Evolutionary conservation across 202 grass and related monocot genomes (phyloP).

Genomic region (Brachypodium distachyon): DNA sequence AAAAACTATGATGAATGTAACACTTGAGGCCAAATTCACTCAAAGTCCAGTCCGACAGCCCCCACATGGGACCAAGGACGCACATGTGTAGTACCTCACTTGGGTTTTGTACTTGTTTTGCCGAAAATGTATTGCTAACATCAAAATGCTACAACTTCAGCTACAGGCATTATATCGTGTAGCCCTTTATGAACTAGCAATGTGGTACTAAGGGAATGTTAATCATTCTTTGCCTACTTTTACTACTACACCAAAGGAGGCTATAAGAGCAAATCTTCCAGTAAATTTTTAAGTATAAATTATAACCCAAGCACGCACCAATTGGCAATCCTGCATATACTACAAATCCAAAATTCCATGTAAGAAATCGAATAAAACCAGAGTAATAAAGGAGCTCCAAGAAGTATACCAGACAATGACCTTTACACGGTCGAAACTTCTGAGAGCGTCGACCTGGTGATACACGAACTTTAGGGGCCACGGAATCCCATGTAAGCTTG

Average conservation of each 20-base stretch:
- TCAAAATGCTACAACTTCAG: neutral
- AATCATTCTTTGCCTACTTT: neutral
- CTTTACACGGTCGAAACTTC: conserved; percentile 85
- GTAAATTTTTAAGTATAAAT: neutral
- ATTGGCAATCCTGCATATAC: neutral
- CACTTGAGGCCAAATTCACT: neutral
- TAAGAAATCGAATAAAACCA: neutral
- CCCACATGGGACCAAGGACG: neutral
- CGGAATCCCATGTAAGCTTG: conserved; percentile 70
- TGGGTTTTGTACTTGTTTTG: neutral
- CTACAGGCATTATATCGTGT: neutral
- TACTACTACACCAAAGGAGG: neutral
- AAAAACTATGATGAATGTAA: neutral
- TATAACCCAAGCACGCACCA: neutral
- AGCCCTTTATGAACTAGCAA: neutral
- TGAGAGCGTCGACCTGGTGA: conserved; percentile 38
- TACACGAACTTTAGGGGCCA: conserved; percentile 55
- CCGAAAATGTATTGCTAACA: neutral
- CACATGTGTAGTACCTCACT: neutral
- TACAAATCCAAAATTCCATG: neutral
- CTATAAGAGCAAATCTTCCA: neutral
- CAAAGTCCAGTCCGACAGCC: neutral
- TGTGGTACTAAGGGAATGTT: neutral
- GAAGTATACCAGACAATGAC: conserved; percentile 86
- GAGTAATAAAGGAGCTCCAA: conserved; percentile 10